Percentiles rank a stretch among this genome's conserved stretches.
Evolutionary conservation across 2,329 filamentous ascomycete genomes (phyloP).

Genomic region (Sporothrix globosa): DNA sequence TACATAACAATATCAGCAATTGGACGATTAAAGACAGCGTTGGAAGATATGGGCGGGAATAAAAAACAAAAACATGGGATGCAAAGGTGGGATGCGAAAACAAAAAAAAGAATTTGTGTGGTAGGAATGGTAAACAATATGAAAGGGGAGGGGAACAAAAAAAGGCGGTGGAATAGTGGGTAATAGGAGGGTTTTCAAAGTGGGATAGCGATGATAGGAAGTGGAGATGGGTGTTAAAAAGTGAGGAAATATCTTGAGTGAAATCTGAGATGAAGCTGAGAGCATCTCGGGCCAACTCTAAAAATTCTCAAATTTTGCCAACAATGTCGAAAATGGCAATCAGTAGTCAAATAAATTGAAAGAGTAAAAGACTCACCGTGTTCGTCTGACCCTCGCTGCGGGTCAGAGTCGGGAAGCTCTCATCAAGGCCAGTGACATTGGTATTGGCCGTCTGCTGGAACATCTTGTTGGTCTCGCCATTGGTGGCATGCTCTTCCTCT

Average conservation of each 20-base stretch:
- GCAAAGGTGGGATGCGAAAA: background rate
- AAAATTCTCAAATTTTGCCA: background rate
- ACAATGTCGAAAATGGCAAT: background rate
- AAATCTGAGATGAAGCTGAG: background rate
- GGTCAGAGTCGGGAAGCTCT: constrained; percentile 84
- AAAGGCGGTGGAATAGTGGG: constrained; percentile 22
- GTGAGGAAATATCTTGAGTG: background rate
- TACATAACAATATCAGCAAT: constrained; percentile 17
- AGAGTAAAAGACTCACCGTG: constrained; percentile 47
- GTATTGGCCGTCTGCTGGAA: constrained; percentile 68
- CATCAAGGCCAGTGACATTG: constrained; percentile 52
- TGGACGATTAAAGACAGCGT: background rate
- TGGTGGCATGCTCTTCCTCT: constrained; percentile 65
- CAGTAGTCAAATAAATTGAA: background rate
- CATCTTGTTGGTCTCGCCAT: constrained; percentile 69
- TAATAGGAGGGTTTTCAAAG: background rate
- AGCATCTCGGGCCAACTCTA: background rate
- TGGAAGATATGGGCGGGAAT: constrained; percentile 16
- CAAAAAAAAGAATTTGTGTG: background rate
- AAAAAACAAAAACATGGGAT: background rate
- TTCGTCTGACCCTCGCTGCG: constrained; percentile 58
- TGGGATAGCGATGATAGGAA: background rate
- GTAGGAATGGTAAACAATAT: background rate
- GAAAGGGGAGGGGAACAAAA: background rate
- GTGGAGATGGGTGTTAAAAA: background rate